phyloP scores from a whole-genome alignment of 768 basidiomycete genomes.

The Termitomyces sp. region DNA sequence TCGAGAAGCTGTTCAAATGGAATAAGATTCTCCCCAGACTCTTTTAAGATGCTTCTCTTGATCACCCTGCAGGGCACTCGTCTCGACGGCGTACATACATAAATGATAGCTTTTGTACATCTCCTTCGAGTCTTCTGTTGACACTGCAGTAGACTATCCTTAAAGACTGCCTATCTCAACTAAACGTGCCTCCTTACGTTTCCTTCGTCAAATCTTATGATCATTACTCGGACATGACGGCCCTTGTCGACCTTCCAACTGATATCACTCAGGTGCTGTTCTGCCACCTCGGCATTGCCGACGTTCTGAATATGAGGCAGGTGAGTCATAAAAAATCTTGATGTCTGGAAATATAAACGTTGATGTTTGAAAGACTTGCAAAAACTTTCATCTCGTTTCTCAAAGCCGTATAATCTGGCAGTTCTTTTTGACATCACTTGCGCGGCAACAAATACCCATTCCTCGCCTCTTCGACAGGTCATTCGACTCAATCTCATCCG shows the following conservation, averaged over 20 bases:
- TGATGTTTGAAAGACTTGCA: conserved; percentile 38
- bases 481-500: conserved; percentile 30
- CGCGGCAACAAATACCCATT: conserved; percentile 39
- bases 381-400: conserved; percentile 33
- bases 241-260: conserved; percentile 31
- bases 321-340: conserved; percentile 25
- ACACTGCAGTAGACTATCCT: not conserved
- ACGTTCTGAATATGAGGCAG: conserved; percentile 41
- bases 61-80: not conserved
- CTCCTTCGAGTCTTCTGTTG: not conserved
- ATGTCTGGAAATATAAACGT: not conserved
- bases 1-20: conserved; percentile 5
- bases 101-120: not conserved
- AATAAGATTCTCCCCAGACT: conserved; percentile 4
- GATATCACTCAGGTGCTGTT: conserved; percentile 45
- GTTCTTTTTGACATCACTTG: conserved; percentile 32
- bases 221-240: conserved; percentile 1
- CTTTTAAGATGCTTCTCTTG: not conserved
- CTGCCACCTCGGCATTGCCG: conserved; percentile 30
- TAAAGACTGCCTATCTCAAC: not conserved
- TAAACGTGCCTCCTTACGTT: not conserved
- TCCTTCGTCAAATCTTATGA: not conserved
- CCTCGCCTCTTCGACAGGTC: conserved; percentile 29
- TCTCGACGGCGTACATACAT: not conserved
- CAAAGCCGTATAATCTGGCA: conserved; percentile 48